Percentiles rank a stretch among this genome's conserved stretches.
Conservation (phyloP, 2,329 filamentous ascomycete genomes). For the Diaporthe amygdali region DNA sequence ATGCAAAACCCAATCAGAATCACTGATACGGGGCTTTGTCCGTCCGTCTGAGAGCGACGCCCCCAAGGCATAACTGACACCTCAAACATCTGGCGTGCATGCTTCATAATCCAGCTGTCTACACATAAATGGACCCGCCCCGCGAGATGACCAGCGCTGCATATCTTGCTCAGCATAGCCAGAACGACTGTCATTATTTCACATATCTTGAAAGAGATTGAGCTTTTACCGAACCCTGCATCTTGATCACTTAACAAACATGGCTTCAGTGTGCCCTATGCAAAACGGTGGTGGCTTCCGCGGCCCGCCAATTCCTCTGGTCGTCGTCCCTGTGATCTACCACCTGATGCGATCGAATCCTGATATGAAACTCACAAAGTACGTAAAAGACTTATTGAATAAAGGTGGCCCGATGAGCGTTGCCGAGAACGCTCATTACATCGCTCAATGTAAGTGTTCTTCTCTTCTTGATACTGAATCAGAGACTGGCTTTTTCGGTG, state of each 20-base stretch:
- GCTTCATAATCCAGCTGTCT: neutral
- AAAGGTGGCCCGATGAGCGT: conserved; percentile 13
- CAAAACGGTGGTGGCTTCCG: conserved; percentile 10
- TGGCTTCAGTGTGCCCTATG: conserved; percentile 16
- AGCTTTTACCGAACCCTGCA: too few species aligned
- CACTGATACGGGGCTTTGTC: neutral
- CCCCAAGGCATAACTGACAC: neutral
- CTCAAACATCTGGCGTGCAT: neutral
- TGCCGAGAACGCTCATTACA: conserved; percentile 22
- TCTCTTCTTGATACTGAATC: neutral
- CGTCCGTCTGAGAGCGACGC: neutral
- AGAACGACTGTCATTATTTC: neutral
- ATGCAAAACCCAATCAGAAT: neutral
- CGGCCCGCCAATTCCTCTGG: conserved; percentile 15
- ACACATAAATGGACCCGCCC: neutral
- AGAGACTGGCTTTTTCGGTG: neutral
- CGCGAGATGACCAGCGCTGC: neutral
- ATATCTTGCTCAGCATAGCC: neutral
- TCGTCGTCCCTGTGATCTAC: conserved; percentile 22
- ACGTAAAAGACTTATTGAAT: neutral
- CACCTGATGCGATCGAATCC: conserved; percentile 17
- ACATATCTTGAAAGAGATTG: too few species aligned
- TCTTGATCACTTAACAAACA: neutral
- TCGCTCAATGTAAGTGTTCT: conserved; percentile 7
- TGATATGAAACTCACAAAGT: conserved; percentile 8